Conservation (phyloP, 192 early-diverging fungal species). For the Backusella mclennaniae region DNA sequence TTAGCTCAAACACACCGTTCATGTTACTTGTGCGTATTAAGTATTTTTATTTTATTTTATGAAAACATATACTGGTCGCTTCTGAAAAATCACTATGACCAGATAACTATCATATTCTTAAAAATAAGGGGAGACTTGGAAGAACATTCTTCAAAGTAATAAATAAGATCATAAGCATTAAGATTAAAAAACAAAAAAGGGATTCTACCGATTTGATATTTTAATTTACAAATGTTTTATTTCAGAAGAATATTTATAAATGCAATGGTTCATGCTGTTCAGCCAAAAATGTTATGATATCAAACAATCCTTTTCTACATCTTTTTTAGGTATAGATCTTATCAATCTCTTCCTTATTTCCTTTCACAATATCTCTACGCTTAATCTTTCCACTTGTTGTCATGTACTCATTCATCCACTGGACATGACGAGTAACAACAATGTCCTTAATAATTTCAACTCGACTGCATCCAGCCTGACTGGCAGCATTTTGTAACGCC, state of each 20-base stretch:
- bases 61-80: neutral
- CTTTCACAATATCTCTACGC: slow-evolving; percentile 46
- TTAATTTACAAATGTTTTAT: neutral
- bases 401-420: slow-evolving; percentile 71
- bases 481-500: slow-evolving; percentile 54
- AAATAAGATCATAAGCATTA: neutral
- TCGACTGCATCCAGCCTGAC: slow-evolving; percentile 50
- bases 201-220: too few species aligned
- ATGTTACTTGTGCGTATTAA: neutral
- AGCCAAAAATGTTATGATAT: neutral
- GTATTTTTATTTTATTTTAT: neutral
- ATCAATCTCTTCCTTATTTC: slow-evolving; percentile 28
- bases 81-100: neutral
- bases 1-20: neutral
- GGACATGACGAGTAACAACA: slow-evolving; percentile 49
- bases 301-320: neutral
- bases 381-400: slow-evolving; percentile 80
- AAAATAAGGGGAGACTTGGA: too few species aligned
- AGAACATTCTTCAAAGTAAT: too few species aligned
- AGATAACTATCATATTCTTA: neutral
- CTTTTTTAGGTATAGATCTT: slow-evolving; percentile 22
- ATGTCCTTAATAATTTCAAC: slow-evolving; percentile 66
- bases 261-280: neutral
- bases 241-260: neutral
- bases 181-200: neutral